Evolutionary conservation across 805 yeast genomes (phyloP), one percentile per base, ranked within the genome.

Genomic region (Candida ovalis): DNA sequence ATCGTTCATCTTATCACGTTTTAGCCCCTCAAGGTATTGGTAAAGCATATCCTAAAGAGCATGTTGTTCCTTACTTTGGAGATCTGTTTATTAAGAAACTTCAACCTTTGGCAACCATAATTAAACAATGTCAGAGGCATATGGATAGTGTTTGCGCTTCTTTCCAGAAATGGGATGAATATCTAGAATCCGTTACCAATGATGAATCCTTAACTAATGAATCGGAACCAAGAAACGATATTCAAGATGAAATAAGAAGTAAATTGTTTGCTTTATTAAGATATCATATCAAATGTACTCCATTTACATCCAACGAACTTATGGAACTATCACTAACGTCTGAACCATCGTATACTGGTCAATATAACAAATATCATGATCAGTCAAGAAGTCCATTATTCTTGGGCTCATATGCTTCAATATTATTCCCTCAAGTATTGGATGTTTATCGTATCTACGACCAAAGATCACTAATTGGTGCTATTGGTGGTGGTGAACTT

Each of bases 11-110:
- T 25, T 82, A 78, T 53, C 86, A 84, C 68, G 81, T 90, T 25
- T 76, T 88, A 72, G 91, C 95, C 9, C 89, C 97, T 3, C 87
- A 92, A 57, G 94, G 95, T 10, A 74, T 92, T 55, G 96, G 96
- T 35, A 77, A 78, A 48, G 71, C 78, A 1, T 89, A 86, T 57
- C 78, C 92, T 0, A 87, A 87, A 59, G 82, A 81, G 43, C 79
- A 81, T 46, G 95, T 87, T 12, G 82, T 92, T 41, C 96, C 98
- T 1, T 91, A 83, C 61, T 91, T 88, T 69, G 97, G 97, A 10
- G 98, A 91, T 62, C 72, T 91, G 54, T 72, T 81, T 9, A 80
- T 89, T 17, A 70, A 70, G 53, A 76, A 72, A 51, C 57, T 58
- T 10, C 69, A 61, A 25, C 62, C 62, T n/a, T 56, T 68, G 17